phyloP scores from a whole-genome alignment of 768 basidiomycete genomes.

The Naganishia friedmannii region DNA sequence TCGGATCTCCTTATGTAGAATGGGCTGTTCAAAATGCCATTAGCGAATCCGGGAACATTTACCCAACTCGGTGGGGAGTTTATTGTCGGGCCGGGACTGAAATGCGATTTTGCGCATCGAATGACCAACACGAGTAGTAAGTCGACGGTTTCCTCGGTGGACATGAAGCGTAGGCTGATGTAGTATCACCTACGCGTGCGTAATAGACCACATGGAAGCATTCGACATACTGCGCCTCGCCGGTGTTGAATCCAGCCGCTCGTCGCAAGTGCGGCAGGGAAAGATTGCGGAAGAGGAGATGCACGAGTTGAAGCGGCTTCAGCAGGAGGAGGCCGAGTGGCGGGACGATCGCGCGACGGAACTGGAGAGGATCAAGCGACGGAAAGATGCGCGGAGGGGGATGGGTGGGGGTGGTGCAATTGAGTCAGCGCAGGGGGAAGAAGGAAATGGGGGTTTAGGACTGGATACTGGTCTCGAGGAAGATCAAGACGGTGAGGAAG shows the following conservation, averaged over 20 bases:
- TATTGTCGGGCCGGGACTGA: slow-evolving; percentile 43
- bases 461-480: not conserved
- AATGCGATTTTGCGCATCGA: slow-evolving; percentile 50
- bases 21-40: slow-evolving; percentile 45
- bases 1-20: slow-evolving; percentile 33
- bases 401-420: not conserved
- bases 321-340: slow-evolving; percentile 46
- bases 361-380: slow-evolving; percentile 43
- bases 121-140: slow-evolving; percentile 50
- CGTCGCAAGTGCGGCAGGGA: slow-evolving; percentile 32
- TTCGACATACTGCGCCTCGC: slow-evolving; percentile 46
- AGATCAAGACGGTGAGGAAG: not conserved
- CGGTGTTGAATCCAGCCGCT: slow-evolving; percentile 40
- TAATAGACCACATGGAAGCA: slow-evolving; percentile 52
- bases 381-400: slow-evolving; percentile 37
- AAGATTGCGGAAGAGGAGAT: slow-evolving; percentile 39
- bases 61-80: slow-evolving; percentile 52
- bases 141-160: slow-evolving; percentile 7
- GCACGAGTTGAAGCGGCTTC: slow-evolving; percentile 38
- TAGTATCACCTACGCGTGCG: not conserved
- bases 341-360: slow-evolving; percentile 35
- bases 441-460: not conserved
- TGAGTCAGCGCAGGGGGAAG: not conserved
- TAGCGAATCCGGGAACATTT: slow-evolving; percentile 47
- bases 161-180: no score